Conservation (phyloP, 148 eudicot genomes). For the Dianthus caryophyllus region DNA sequence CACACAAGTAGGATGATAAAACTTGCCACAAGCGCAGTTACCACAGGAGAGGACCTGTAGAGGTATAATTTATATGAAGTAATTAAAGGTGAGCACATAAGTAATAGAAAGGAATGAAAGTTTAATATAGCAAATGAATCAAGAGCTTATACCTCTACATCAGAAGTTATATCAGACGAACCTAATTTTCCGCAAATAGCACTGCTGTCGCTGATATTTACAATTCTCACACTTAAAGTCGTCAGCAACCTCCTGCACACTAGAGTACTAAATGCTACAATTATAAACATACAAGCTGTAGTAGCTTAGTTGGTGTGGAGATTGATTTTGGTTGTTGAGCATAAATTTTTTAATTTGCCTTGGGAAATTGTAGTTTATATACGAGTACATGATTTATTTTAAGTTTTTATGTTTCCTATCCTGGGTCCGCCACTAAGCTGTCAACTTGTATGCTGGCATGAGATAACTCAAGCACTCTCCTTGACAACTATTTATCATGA, state of each 20-base stretch:
- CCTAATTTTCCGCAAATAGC: slow-evolving; percentile 73
- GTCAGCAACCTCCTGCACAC: slow-evolving; percentile 54
- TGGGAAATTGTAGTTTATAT: neutral
- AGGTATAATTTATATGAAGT: slow-evolving; percentile 3
- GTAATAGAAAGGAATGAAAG: neutral
- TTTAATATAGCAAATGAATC: neutral
- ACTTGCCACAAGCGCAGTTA: slow-evolving; percentile 72
- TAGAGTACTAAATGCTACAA: no score
- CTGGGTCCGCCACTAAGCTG: slow-evolving; percentile 51
- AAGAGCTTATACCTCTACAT: slow-evolving; percentile 45
- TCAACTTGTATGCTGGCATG: slow-evolving; percentile 49
- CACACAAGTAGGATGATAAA: slow-evolving; percentile 73
- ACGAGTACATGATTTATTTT: no score
- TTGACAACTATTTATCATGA: slow-evolving; percentile 51
- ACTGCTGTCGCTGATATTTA: slow-evolving; percentile 64
- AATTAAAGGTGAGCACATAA: neutral
- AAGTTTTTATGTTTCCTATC: no score
- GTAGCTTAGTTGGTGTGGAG: no score
- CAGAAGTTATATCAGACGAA: slow-evolving; percentile 52
- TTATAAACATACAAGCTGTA: no score
- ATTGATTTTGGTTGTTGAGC: no score
- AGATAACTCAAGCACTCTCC: slow-evolving; percentile 75
- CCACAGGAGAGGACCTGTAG: slow-evolving; percentile 73
- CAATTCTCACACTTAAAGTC: slow-evolving; percentile 67
- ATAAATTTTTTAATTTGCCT: no score